Conservation (phyloP, 2,329 filamentous ascomycete species). For the Colletotrichum tofieldiae region DNA sequence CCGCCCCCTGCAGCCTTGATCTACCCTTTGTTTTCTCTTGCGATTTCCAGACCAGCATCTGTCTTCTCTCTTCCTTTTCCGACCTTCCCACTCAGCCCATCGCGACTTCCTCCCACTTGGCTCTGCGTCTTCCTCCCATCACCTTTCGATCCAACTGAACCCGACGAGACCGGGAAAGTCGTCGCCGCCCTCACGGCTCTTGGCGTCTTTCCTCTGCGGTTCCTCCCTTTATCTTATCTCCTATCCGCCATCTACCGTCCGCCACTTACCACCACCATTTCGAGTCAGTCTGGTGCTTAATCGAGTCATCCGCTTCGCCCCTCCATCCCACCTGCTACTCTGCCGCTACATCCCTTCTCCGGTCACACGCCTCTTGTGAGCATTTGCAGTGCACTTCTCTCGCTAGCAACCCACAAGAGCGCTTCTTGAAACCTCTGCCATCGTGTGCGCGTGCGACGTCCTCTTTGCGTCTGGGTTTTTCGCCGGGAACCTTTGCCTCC, state of each 20-base stretch:
- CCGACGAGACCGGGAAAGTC: background rate
- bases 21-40: background rate
- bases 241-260: slow-evolving; percentile 3
- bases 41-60: background rate
- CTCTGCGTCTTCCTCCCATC: background rate
- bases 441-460: background rate
- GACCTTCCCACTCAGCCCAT: background rate
- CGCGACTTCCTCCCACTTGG: background rate
- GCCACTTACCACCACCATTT: background rate
- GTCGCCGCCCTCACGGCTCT: background rate
- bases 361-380: slow-evolving; percentile 34
- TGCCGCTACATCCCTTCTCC: slow-evolving; percentile 4
- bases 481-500: background rate
- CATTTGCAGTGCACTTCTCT: slow-evolving; percentile 1
- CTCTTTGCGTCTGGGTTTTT: background rate
- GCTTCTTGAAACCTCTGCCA: background rate
- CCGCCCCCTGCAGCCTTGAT: slow-evolving; percentile 4
- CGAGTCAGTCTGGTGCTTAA: slow-evolving; percentile 36
- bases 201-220: background rate
- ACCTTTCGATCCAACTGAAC: background rate
- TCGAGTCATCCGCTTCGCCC: slow-evolving; percentile 38
- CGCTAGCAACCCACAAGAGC: slow-evolving; percentile 3
- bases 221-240: slow-evolving; percentile 37
- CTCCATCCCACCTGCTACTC: slow-evolving; percentile 27
- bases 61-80: background rate